Evolutionary conservation across 805 yeast genomes (phyloP).

Genomic region (Barnettozyma californica): DNA sequence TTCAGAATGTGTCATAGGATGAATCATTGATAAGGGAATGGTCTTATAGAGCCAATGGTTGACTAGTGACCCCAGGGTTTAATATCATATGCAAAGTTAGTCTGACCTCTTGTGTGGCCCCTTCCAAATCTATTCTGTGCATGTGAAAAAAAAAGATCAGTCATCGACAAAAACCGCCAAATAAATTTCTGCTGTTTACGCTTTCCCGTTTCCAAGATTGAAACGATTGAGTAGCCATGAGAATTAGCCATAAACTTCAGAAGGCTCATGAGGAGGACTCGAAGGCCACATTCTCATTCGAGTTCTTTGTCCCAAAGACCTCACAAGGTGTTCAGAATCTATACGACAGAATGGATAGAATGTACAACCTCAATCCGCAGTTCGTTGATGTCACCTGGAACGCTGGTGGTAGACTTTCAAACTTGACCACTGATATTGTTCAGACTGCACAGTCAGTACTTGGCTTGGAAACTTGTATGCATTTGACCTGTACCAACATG

Average conservation of each 20-base stretch:
- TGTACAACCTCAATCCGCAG: conserved; percentile 87
- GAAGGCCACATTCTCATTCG: conserved; percentile 83
- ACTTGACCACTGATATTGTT: conserved; percentile 86
- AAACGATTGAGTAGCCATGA: conserved; percentile 24
- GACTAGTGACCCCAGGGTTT: not conserved
- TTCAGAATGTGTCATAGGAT: conserved; percentile 1
- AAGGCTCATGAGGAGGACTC: conserved; percentile 26
- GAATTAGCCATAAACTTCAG: conserved; percentile 35
- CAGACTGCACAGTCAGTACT: conserved; percentile 84
- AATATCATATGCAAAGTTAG: conserved; percentile 2
- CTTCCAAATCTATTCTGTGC: conserved; percentile 3
- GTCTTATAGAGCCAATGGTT: not conserved
- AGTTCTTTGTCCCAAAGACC: conserved; percentile 96
- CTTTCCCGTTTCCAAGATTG: not conserved
- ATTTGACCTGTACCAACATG: conserved; percentile 96
- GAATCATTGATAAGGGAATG: not conserved
- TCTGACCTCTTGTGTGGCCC: conserved; percentile 7
- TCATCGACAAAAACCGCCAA: conserved; percentile 6
- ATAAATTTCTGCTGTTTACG: not conserved
- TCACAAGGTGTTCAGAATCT: conserved; percentile 94
- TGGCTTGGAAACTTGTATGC: conserved; percentile 97
- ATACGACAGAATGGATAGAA: conserved; percentile 95
- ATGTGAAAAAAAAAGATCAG: conserved; percentile 10
- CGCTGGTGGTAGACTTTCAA: conserved; percentile 88
- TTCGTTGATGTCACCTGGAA: conserved; percentile 98